Percentiles rank a stretch among this genome's conserved stretches.
Evolutionary conservation across 768 basidiomycete genomes (phyloP).

Genomic region (Tricholoma bakamatsutake): DNA sequence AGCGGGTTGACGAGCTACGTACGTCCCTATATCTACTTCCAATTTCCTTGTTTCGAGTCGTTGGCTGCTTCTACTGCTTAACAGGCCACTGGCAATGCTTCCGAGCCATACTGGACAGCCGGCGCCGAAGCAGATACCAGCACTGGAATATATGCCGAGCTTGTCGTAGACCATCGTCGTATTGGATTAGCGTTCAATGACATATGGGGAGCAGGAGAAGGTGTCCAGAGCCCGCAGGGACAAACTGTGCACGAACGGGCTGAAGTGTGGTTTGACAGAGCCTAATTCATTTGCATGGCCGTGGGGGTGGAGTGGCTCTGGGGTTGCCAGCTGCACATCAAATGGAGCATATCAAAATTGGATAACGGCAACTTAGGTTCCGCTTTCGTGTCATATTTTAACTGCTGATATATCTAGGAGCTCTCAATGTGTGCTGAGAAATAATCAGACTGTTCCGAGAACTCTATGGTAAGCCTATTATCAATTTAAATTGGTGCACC

Average conservation of each 20-base stretch:
- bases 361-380: no score
- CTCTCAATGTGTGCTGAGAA: no score
- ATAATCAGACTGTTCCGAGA: no score
- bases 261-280: constrained; percentile 10
- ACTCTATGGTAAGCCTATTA: no score
- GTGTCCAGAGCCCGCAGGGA: constrained; percentile 4
- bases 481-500: no score
- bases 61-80: background rate
- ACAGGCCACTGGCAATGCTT: constrained; percentile 11
- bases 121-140: background rate
- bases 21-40: background rate
- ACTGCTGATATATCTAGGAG: no score
- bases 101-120: constrained; percentile 13
- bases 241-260: constrained; percentile 10
- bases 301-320: no score
- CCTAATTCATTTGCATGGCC: background rate
- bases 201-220: constrained; percentile 14
- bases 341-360: no score
- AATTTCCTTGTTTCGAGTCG: background rate
- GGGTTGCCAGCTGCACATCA: no score
- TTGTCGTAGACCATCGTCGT: background rate
- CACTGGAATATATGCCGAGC: background rate
- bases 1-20: constrained; percentile 11
- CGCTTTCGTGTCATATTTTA: no score
- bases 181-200: constrained; percentile 7